Evolutionary conservation across 2,329 filamentous ascomycete genomes (phyloP).

Genomic region (Trichoderma lentiforme): DNA sequence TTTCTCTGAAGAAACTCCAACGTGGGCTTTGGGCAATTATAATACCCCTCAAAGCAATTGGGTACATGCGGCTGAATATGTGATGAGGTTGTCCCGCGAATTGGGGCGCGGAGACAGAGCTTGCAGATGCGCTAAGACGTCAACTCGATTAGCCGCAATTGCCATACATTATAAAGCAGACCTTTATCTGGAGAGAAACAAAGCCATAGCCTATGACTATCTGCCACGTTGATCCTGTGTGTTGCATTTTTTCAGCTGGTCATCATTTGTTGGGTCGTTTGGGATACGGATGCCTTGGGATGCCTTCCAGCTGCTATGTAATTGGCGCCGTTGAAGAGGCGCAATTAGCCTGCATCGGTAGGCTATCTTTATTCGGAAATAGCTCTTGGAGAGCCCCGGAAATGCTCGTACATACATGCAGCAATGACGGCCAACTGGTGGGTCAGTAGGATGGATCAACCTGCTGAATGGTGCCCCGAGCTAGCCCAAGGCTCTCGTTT

Average conservation of each 20-base stretch:
- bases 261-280: background rate
- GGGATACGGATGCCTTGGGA: background rate
- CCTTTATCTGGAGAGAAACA: background rate
- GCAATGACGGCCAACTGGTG: background rate
- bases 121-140: background rate
- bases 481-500: background rate
- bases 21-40: background rate
- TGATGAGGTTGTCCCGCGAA: background rate
- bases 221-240: background rate
- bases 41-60: background rate
- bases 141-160: background rate
- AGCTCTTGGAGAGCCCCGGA: background rate
- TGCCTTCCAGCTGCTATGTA: background rate
- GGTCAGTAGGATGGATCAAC: background rate
- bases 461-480: background rate
- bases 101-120: background rate
- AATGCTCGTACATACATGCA: background rate
- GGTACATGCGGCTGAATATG: background rate
- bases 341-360: background rate
- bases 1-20: background rate
- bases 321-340: background rate
- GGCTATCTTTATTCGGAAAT: background rate
- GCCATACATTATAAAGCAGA: background rate
- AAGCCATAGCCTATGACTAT: background rate
- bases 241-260: background rate